Conservation (phyloP, 345 rosid genomes). For the Sonneratia caseolaris region DNA sequence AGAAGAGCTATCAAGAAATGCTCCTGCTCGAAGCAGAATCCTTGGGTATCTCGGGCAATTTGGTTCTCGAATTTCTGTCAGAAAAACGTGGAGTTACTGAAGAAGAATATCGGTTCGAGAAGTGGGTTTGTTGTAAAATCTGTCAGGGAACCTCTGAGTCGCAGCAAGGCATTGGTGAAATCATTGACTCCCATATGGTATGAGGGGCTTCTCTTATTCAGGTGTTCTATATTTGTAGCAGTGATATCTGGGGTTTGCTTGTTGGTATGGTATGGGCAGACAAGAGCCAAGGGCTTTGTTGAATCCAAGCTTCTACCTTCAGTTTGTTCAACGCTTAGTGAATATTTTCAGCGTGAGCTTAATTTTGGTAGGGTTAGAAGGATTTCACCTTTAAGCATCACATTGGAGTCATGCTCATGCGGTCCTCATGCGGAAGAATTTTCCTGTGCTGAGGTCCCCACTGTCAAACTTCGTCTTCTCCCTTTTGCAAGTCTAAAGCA, state of each 20-base stretch:
- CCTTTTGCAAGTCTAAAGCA: slow-evolving; percentile 89
- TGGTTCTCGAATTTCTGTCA: slow-evolving; percentile 62
- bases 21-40: slow-evolving; percentile 40
- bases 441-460: slow-evolving; percentile 82
- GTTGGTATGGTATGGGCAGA: slow-evolving; percentile 82
- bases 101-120: slow-evolving; percentile 56
- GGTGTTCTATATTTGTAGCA: slow-evolving; percentile 62
- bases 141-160: slow-evolving; percentile 45
- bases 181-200: slow-evolving; percentile 57
- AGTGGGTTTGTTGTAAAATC: slow-evolving; percentile 46
- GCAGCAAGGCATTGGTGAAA: slow-evolving; percentile 52
- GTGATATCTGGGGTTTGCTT: slow-evolving; percentile 83
- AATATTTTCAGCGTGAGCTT: slow-evolving; percentile 69
- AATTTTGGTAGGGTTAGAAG: slow-evolving; percentile 73
- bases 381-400: slow-evolving; percentile 73
- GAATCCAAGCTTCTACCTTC: slow-evolving; percentile 83
- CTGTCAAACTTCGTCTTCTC: slow-evolving; percentile 60
- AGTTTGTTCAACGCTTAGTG: slow-evolving; percentile 68
- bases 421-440: slow-evolving; percentile 81
- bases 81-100: slow-evolving; percentile 45
- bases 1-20: slow-evolving; percentile 32
- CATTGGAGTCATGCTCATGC: slow-evolving; percentile 64
- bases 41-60: slow-evolving; percentile 52
- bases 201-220: slow-evolving; percentile 69
- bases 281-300: slow-evolving; percentile 52